phyloP scores from a whole-genome alignment of 306 rosid species.

The Vachellia collinsii region DNA sequence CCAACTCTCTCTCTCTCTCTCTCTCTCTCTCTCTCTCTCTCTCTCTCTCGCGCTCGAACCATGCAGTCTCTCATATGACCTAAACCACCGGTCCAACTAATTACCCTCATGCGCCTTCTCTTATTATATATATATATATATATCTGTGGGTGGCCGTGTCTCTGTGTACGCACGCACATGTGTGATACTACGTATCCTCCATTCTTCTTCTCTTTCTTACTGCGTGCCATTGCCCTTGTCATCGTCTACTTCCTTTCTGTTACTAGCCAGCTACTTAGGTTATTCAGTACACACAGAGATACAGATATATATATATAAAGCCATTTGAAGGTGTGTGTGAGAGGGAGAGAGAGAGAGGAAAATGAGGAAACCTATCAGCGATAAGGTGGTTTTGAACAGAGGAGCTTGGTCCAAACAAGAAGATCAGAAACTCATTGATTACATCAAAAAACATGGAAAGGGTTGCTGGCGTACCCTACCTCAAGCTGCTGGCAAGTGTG shows the following conservation, averaged over 20 bases:
- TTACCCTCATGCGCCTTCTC: constrained; percentile 22
- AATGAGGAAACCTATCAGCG: constrained; percentile 78
- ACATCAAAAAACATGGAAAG: constrained; percentile 59
- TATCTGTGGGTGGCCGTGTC: not conserved
- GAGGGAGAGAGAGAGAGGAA: not conserved
- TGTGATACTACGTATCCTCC: not conserved
- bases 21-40: not conserved
- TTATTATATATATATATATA: not conserved
- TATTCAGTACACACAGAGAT: not conserved
- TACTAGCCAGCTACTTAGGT: not conserved
- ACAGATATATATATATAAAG: not conserved
- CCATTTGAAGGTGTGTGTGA: not conserved
- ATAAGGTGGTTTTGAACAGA: constrained; percentile 56
- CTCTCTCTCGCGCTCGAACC: constrained; percentile 22
- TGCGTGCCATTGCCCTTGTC: not conserved
- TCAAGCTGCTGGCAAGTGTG: constrained; percentile 61
- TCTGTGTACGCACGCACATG: not conserved
- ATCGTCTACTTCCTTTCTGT: not conserved
- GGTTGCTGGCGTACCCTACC: constrained; percentile 83
- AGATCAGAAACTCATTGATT: constrained; percentile 73
- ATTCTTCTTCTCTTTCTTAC: not conserved
- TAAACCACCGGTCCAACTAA: constrained; percentile 71
- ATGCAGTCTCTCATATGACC: constrained; percentile 32
- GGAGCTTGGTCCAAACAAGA: constrained; percentile 91
- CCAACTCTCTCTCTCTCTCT: not conserved